Evolutionary conservation across 192 early-diverging fungal species (phyloP).

Genomic region (Umbelopsis vinacea): DNA sequence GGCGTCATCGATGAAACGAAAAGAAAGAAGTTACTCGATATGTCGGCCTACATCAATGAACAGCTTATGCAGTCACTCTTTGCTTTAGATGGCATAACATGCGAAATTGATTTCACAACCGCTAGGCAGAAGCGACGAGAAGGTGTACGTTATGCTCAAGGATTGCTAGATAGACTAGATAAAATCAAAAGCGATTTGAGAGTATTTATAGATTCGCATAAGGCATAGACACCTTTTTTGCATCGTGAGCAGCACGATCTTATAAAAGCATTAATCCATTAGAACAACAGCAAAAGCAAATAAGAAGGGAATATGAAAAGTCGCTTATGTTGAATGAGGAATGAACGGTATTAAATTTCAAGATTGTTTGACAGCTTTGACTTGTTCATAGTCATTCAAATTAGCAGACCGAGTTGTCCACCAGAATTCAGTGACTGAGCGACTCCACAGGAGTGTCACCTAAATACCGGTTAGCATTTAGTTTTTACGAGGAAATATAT

Average conservation of each 20-base stretch:
- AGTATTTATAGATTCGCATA: constrained; percentile 1
- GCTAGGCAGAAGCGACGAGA: constrained; percentile 77
- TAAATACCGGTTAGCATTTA: neutral
- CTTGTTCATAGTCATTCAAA: constrained; percentile 16
- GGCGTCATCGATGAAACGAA: constrained; percentile 36
- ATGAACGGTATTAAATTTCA: neutral
- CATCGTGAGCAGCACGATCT: neutral
- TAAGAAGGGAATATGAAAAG: neutral
- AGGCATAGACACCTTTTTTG: constrained; percentile 9
- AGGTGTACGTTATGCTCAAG: constrained; percentile 75
- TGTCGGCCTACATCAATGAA: constrained; percentile 71
- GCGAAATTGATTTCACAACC: constrained; percentile 67
- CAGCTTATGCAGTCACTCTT: constrained; percentile 78
- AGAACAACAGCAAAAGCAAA: neutral
- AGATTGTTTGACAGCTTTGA: neutral
- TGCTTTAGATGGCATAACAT: constrained; percentile 72
- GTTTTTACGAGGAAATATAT: too few species aligned
- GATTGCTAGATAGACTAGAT: constrained; percentile 77
- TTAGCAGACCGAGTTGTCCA: neutral
- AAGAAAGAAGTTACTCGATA: constrained; percentile 69
- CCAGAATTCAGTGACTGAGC: constrained; percentile 8
- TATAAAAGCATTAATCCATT: neutral
- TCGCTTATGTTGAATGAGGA: too few species aligned
- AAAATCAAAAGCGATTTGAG: constrained; percentile 48
- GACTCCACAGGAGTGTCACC: constrained; percentile 7